Base-by-base conservation (phyloP, 2,329 filamentous ascomycete genomes). In the Botrytis fragariae region DNA sequence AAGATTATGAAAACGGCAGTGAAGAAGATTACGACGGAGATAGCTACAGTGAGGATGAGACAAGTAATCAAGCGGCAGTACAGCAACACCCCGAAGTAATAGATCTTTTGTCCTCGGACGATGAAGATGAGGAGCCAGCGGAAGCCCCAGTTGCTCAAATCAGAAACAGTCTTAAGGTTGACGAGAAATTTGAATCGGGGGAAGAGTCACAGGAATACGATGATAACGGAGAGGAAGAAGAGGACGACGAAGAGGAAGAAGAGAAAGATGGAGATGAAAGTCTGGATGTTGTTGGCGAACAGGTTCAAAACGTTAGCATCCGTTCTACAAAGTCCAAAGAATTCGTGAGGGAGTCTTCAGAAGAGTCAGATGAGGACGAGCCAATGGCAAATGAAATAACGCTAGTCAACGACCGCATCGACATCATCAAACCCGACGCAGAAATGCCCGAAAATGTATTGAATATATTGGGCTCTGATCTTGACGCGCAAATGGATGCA, bases 51-150 rank as follows among this genome's bases (percentile, higher is more conserved):
- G 78, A 78, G 12, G 77, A 72, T 37, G 78, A 74, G 45, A 78
- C 75, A 68, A 73, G 76, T 3, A 76, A 78, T 42, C 76, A 80
- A 74, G 76, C 74, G 3, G 39, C 63, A 42, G 39, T 57, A 22
- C 60, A 60, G 14, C 74, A 67, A 29, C 60, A 65, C 39, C 78
- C 80, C 1, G 77, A 77, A 32, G 72, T 81, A 32, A 81, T 82
- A 29, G 78, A 81, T 39, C 73, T 82, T 32, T 74, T 82, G 18
- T 81, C 80, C 32, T 81, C 80, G 69, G 79, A 80, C n/a, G 76
- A 74, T 32, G 72, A 35, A 4, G 69, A 69, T 72, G 48, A 51
- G 8, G 35, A 64, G 29, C 22, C 42, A 64, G 42, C 72, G 8
- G 25, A 29, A 63, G 45, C 20, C 16, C 14, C 39, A 22, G 57